Conservation (phyloP, 2,329 filamentous ascomycete species). For the Ambrosiella beaveri region DNA sequence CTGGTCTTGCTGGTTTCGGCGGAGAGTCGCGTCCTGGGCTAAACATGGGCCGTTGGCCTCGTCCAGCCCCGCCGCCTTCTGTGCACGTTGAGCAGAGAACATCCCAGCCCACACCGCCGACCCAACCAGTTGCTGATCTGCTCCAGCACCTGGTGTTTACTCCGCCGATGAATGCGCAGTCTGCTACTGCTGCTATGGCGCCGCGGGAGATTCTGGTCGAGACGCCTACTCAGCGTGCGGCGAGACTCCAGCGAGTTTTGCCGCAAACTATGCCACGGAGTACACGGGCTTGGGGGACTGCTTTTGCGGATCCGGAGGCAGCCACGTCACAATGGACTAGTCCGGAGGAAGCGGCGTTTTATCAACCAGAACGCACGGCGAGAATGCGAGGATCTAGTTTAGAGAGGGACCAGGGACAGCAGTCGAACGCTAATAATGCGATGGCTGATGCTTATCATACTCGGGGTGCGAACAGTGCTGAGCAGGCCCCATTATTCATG, state of each 20-base stretch:
- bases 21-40: too few species aligned
- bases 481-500: too few species aligned
- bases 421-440: background rate
- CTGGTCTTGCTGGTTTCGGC: too few species aligned
- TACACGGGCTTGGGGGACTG: background rate
- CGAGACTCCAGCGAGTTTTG: background rate
- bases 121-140: background rate
- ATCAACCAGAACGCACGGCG: background rate
- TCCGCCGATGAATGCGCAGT: background rate
- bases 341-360: background rate
- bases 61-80: background rate
- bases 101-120: background rate
- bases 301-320: background rate
- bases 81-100: background rate
- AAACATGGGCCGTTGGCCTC: background rate
- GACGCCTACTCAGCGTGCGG: background rate
- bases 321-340: background rate
- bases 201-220: background rate
- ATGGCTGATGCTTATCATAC: too few species aligned
- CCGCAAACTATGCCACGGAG: background rate
- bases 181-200: background rate
- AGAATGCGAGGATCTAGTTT: background rate
- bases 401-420: background rate
- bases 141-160: background rate
- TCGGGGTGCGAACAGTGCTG: too few species aligned